Percentiles rank a stretch among this genome's conserved stretches.
Conservation (phyloP, 78 protist species). For the Cavenderia fasciculata region DNA sequence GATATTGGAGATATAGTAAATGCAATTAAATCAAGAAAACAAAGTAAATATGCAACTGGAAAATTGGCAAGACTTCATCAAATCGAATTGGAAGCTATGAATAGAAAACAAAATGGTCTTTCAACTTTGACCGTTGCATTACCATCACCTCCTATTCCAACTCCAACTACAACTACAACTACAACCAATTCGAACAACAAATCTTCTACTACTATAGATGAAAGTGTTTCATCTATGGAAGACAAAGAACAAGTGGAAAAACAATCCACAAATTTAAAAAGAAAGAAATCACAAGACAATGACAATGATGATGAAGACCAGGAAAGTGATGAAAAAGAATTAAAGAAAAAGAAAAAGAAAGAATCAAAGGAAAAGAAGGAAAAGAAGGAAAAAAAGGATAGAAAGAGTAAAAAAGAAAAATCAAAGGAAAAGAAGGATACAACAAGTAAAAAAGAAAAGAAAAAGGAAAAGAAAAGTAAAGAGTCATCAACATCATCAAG, state of each 20-base stretch:
- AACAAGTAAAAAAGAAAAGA: neutral
- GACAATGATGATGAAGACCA: neutral
- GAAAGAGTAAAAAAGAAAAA: neutral
- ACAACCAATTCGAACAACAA: neutral
- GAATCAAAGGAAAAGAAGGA: slow-evolving; percentile 1
- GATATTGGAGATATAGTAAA: slow-evolving; percentile 1
- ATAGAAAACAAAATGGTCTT: too few relatives aligned
- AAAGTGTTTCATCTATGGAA: too few relatives aligned
- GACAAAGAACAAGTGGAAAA: too few relatives aligned
- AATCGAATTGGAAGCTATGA: too few relatives aligned
- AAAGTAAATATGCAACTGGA: slow-evolving; percentile 68
- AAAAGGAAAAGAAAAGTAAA: neutral
- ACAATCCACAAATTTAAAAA: neutral
- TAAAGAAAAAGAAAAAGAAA: neutral
- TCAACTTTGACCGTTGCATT: too few relatives aligned
- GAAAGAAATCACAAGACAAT: too few relatives aligned
- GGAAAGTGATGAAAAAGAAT: slow-evolving; percentile 9
- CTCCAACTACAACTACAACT: neutral
- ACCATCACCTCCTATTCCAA: too few relatives aligned
- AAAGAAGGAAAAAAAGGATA: neutral
- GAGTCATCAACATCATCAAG: neutral
- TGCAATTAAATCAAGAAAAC: slow-evolving; percentile 48
- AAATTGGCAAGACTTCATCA: slow-evolving; percentile 55
- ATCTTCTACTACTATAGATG: too few relatives aligned
- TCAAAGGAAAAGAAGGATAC: neutral